These are phyloP conservation scores for Aspergillus sp. DNA, from an alignment of 2,329 filamentous ascomycete genomes.

Conservation along the genomic window DNA sequence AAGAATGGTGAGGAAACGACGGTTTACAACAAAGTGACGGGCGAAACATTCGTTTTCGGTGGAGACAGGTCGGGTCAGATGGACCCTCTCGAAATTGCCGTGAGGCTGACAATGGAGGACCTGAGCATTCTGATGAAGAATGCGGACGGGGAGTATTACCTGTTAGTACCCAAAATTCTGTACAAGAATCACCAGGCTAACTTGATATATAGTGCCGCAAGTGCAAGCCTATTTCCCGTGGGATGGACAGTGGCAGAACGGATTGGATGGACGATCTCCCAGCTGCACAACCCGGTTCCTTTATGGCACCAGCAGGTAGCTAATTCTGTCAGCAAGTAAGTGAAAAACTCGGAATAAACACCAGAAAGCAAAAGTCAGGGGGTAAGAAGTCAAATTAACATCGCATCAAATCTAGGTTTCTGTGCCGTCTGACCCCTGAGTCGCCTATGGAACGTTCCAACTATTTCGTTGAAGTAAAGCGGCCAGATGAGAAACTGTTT, in stretches of 20 bases:
- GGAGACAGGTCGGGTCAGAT: conserved; percentile 29
- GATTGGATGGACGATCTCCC: conserved; percentile 51
- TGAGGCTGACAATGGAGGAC: conserved; percentile 53
- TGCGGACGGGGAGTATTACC: conserved; percentile 48
- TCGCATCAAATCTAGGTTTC: conserved; percentile 36
- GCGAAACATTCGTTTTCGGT: conserved; percentile 45
- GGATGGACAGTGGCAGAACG: conserved; percentile 52
- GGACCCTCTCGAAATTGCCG: conserved; percentile 52
- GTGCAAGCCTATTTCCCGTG: conserved; percentile 54
- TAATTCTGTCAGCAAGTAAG: conserved; percentile 45
- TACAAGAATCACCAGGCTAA: neutral
- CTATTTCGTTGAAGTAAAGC: conserved; percentile 52
- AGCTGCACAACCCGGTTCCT: conserved; percentile 49
- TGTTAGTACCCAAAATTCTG: conserved; percentile 34
- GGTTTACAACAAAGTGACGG: conserved; percentile 46
- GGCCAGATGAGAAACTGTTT: conserved; percentile 35
- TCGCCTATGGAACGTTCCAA: conserved; percentile 51
- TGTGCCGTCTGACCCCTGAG: conserved; percentile 45
- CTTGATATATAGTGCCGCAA: conserved; percentile 41
- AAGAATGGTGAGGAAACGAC: conserved; percentile 25
- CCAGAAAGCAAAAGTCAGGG: neutral
- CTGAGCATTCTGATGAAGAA: conserved; percentile 51
- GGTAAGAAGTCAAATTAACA: conserved; percentile 2
- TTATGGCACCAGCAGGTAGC: conserved; percentile 51
- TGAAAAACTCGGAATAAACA: neutral